Evolutionary conservation across 805 yeast species (phyloP).

Genomic region (Saccharomycopsis sp.): DNA sequence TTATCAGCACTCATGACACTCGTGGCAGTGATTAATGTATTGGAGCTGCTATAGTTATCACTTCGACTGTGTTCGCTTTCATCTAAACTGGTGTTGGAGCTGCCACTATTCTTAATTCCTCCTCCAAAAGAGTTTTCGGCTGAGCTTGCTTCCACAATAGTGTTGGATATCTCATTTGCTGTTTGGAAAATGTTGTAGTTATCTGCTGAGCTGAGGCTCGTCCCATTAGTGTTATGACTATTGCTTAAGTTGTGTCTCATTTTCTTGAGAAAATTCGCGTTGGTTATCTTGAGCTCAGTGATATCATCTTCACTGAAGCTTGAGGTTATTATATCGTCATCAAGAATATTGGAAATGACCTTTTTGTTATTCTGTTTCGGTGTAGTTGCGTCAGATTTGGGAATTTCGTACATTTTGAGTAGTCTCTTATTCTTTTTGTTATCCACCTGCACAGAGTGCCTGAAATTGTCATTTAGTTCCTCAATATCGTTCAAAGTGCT

Average conservation of each 20-base stretch:
- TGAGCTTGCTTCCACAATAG: neutral
- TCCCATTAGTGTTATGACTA: neutral
- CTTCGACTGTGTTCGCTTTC: neutral
- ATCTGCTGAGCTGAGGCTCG: neutral
- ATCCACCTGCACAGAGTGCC: conserved; percentile 1
- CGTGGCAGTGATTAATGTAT: neutral
- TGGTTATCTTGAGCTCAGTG: conserved; percentile 1
- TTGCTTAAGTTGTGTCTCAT: neutral
- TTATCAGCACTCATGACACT: neutral
- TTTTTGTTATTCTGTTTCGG: neutral
- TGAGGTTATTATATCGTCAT: neutral
- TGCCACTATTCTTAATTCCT: neutral
- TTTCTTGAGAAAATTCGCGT: conserved; percentile 1
- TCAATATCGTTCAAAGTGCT: conserved; percentile 10
- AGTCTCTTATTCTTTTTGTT: conserved; percentile 5
- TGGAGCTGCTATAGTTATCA: neutral
- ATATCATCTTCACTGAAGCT: neutral
- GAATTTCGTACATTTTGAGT: conserved; percentile 4
- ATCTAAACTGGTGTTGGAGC: neutral
- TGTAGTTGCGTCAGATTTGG: neutral
- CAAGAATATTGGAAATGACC: neutral
- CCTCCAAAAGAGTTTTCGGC: neutral
- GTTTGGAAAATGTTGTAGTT: neutral
- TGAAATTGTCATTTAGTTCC: neutral
- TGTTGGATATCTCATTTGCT: neutral